Base-by-base conservation (phyloP, 2,329 filamentous ascomycete species). In the Colletotrichum somersetense region DNA sequence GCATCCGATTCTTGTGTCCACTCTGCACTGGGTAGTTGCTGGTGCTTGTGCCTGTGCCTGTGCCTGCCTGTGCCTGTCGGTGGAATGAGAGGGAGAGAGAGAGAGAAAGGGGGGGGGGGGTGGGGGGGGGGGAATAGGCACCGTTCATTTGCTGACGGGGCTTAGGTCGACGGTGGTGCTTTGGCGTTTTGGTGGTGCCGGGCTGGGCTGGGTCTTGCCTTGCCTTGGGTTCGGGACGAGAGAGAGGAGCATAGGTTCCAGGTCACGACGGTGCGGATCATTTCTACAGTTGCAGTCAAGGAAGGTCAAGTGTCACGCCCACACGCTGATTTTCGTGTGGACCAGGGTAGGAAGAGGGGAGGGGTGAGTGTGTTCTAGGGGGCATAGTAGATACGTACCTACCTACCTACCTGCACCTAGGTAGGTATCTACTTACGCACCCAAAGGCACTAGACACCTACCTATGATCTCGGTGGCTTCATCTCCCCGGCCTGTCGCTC, bases 211-310 rank as follows among this genome's bases (percentile, higher is more conserved):
- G 59, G 52, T 61, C 66, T 62, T 58, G 42, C 44, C 3, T 44
- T 42, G 52, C 66, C 66, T 62, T 58, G 42, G 58, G 5, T 44
- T 42, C 57, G 53, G 52, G 58, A 55, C 53, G 23, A 56, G 62
- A 69, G 30, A 3, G 18, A 46, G 66, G 59, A 66, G 16, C 42
- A 50, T 11, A 50, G 58, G 42, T 62, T 44, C 57, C 33, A 62
- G 67, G 67, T 66, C 56, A 71, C 56, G 63, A 46, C 38, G 56
- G 65, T 62, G 69, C 65, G 65, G 69, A 68, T 68, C 69, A 63
- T 48, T 63, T 71, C 68, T 71, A 56, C 48, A 67, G 64, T 58
- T 58, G 52, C 52, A 38, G 64, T 58, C 65, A 62, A 58, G 58
- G 57, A 57, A 58, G 52, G 64, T 58, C 65, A 62, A 58, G 58